Percentiles rank a stretch among this genome's conserved stretches.
These are phyloP conservation scores for Priceomyces haplophilus DNA, from an alignment of 805 yeast species.

Conservation along the genomic window DNA sequence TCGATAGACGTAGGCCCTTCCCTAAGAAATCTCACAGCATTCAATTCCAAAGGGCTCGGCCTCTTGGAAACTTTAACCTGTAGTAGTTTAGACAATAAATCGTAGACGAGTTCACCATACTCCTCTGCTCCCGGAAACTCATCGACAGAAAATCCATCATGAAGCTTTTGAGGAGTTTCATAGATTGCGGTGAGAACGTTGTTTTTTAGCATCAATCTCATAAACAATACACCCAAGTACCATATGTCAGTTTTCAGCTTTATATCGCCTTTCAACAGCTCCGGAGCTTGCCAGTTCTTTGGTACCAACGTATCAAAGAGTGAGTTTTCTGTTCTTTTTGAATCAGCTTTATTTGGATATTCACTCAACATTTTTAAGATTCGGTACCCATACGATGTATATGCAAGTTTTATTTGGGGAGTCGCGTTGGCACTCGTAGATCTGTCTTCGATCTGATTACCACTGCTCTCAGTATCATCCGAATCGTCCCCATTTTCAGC, in stretches of 20 bases:
- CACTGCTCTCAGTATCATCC: slow-evolving; percentile 42
- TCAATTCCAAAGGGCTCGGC: slow-evolving; percentile 77
- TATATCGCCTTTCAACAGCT: slow-evolving; percentile 43
- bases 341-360: slow-evolving; percentile 16
- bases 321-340: not conserved
- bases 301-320: slow-evolving; percentile 17
- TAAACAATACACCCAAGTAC: slow-evolving; percentile 80
- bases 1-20: slow-evolving; percentile 50
- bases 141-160: slow-evolving; percentile 18
- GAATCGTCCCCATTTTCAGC: slow-evolving; percentile 13
- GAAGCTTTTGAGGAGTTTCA: slow-evolving; percentile 43
- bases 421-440: slow-evolving; percentile 37
- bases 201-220: slow-evolving; percentile 40
- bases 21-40: slow-evolving; percentile 80
- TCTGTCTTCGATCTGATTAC: slow-evolving; percentile 3
- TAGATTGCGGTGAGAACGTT: slow-evolving; percentile 63
- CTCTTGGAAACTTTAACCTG: slow-evolving; percentile 65
- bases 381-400: slow-evolving; percentile 49
- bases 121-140: slow-evolving; percentile 58
- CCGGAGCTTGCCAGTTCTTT: slow-evolving; percentile 78
- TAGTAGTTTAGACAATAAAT: slow-evolving; percentile 65
- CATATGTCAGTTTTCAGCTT: slow-evolving; percentile 88
- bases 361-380: slow-evolving; percentile 26
- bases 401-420: slow-evolving; percentile 55
- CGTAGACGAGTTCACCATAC: slow-evolving; percentile 63